Evolutionary conservation across 192 early-diverging fungal genomes (phyloP).

Genomic region (Rhizophagus sp.): DNA sequence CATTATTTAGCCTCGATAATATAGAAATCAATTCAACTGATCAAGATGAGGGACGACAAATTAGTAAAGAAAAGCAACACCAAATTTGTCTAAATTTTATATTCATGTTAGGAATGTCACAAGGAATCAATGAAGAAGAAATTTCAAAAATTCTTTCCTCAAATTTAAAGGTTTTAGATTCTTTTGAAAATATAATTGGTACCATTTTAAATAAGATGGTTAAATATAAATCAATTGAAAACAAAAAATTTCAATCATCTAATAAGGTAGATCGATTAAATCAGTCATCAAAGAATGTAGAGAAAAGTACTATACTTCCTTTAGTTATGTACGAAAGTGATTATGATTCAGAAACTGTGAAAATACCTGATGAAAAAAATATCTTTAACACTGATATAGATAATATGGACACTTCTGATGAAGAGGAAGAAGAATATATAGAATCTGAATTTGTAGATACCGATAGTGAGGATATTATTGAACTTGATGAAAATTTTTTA

Average conservation of each 20-base stretch:
- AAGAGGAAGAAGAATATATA: neutral
- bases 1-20: neutral
- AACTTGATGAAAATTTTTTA: neutral
- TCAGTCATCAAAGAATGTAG: neutral
- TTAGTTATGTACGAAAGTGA: neutral
- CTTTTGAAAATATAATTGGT: neutral
- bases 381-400: neutral
- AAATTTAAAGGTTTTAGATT: neutral
- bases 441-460: neutral
- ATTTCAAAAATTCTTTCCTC: neutral
- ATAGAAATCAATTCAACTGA: neutral
- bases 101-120: neutral
- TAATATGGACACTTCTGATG: neutral
- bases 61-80: neutral
- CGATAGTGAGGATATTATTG: neutral
- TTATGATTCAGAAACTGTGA: neutral
- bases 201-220: neutral
- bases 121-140: neutral
- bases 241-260: neutral
- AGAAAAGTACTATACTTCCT: neutral
- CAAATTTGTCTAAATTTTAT: neutral
- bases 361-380: neutral
- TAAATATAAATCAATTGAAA: neutral
- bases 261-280: neutral
- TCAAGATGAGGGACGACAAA: neutral